Conservation (phyloP, 176 grass and related monocot species). For the Cocos nucifera region DNA sequence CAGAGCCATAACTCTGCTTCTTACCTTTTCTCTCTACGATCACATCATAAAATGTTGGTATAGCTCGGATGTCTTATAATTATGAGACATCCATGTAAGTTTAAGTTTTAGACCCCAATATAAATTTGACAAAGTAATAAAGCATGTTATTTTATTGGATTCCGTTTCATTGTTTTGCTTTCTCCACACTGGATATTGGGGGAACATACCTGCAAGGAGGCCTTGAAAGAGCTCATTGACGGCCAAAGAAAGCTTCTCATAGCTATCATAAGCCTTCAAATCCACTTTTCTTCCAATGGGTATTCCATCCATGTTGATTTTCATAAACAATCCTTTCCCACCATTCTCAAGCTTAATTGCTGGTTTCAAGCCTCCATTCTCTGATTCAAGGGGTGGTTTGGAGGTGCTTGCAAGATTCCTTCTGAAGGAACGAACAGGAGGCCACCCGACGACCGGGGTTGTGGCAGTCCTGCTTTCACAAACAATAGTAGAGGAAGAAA, state of each 20-base stretch:
- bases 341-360: conserved; percentile 16
- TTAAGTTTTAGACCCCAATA: no score
- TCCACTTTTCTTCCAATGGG: conserved; percentile 63
- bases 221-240: conserved; percentile 42
- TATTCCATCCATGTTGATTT: conserved; percentile 71
- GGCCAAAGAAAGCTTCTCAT: conserved; percentile 38
- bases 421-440: conserved; percentile 68
- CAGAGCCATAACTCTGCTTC: no score
- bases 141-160: no score
- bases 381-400: conserved; percentile 25
- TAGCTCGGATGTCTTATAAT: no score
- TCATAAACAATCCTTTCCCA: conserved; percentile 44
- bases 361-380: conserved; percentile 15
- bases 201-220: conserved; percentile 42
- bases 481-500: neutral
- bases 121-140: no score
- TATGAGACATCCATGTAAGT: no score
- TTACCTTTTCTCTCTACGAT: no score
- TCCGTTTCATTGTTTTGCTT: no score
- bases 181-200: neutral
- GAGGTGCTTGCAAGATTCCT: conserved; percentile 55
- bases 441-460: conserved; percentile 70
- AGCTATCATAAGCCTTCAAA: conserved; percentile 32
- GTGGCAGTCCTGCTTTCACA: conserved; percentile 27
- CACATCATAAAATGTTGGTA: no score